Base-by-base conservation (phyloP, 805 yeast genomes). In the Kuraishia capsulata region DNA sequence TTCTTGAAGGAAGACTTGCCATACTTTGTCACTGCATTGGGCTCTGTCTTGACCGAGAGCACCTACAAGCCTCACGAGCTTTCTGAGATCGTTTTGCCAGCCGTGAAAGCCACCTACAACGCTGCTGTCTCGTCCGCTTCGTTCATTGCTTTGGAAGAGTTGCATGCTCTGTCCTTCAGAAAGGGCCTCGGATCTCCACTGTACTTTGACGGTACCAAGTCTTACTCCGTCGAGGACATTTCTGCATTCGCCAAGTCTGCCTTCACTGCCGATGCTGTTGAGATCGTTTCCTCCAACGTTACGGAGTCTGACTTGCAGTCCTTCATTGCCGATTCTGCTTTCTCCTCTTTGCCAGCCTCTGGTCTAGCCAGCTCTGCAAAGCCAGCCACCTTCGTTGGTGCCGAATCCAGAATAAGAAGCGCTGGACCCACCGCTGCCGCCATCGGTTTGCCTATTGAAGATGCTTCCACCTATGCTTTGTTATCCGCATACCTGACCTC, bases 1-100 rank as follows among this genome's bases (percentile, higher is more conserved):
- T 92, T 92, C 69, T 73, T 90, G 64, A 79, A 80, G 59, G 85
- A 83, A 64, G 84, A 81, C 59, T 76, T 92, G 56, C 97, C 97
- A 43, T 92, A 79, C 73, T 92, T 76, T 62, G 95, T 90, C 46
- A 82, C 82, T 53, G 83, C 86, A 23, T 65, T 92, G 41, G 90
- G 85, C 54, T 80, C 80, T 52, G 83, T 82, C 40, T 57, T 83
- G 41, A 62, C 79, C 55, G 71, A 73, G 60, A 76, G 95, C 35
- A 63, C 79, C 29, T 89, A 71, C 77, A 82, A 81, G 65, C 78
- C 81, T 39, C 87, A 86, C 66, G 96, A 92, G 70, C 70, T 82
- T 44, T 62, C 64, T 39, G 98, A 92, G 73, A 67, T 76, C 46
- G 95, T 85, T 25, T 62, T 77, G 43, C 97, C 97, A 46, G 77